These are phyloP conservation scores for Tulasnella calospora DNA, from an alignment of 768 basidiomycete genomes.

Conservation along the genomic window DNA sequence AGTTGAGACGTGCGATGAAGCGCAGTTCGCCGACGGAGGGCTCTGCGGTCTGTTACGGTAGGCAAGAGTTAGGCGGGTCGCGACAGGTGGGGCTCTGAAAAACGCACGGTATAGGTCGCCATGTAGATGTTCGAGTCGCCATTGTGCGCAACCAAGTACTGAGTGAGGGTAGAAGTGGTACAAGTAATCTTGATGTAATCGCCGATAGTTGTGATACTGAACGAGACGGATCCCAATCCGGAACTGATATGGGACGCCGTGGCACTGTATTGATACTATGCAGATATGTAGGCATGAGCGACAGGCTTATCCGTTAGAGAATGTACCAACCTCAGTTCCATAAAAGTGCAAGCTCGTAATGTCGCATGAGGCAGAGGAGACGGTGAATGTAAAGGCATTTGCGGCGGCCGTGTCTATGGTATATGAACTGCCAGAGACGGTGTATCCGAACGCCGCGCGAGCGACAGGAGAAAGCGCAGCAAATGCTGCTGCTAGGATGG, in stretches of 20 bases:
- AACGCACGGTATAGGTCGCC: slow-evolving; percentile 38
- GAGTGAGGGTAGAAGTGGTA: slow-evolving; percentile 34
- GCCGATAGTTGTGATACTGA: background rate
- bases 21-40: slow-evolving; percentile 45
- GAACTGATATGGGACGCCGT: background rate
- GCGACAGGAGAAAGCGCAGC: background rate
- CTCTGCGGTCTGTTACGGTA: slow-evolving; percentile 30
- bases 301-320: background rate
- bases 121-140: slow-evolving; percentile 47
- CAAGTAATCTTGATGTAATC: slow-evolving; percentile 15
- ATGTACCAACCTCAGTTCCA: slow-evolving; percentile 31
- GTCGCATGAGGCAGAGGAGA: slow-evolving; percentile 45
- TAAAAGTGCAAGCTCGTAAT: slow-evolving; percentile 47
- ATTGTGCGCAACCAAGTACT: slow-evolving; percentile 47
- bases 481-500: background rate
- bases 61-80: background rate
- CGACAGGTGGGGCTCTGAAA: background rate
- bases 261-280: slow-evolving; percentile 9
- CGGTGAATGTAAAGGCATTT: slow-evolving; percentile 30
- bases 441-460: slow-evolving; percentile 45
- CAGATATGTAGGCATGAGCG: background rate
- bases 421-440: slow-evolving; percentile 41
- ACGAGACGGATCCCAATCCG: background rate
- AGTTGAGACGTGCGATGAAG: slow-evolving; percentile 45
- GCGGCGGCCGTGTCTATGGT: slow-evolving; percentile 45